Base-by-base conservation (phyloP, 176 grass and related monocot genomes). In the Areca catechu region DNA sequence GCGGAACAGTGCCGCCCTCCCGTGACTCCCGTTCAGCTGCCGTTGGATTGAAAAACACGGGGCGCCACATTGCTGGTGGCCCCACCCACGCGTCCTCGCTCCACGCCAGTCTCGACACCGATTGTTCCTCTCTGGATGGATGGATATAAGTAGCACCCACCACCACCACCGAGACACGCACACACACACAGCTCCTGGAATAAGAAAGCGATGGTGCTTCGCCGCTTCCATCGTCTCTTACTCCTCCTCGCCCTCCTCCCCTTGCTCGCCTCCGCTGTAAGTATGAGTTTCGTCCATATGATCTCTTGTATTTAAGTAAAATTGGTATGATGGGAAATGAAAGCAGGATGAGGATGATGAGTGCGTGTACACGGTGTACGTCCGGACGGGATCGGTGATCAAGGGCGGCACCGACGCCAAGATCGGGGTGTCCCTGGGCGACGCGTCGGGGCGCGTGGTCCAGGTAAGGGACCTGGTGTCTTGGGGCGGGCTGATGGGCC, bases 331-430 rank as follows among this genome's bases (percentile, higher is more conserved):
- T 43, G 34, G 34, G 34, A 43, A 43, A 43, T 43, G 34, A 43
- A 10, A 43, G 34, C 34, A 54, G 24, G 34, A 62, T 50, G 57
- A 69, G 50, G 68, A 18, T 6, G 34, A 57, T 27, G 30, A 64
- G 48, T 78, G 68, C 76, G 76, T 79, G 51, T 79, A 79, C 68
- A 72, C 76, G 4, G 4, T 79, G 47, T 78, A 65, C 62, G 54
- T 79, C 15, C 19, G 61, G 24, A 72, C 76, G 49, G 68, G 76
- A 15, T 49, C 62, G 16, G 30, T 59, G 7, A 54, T 70, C 60
- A 79, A 61, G 62, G 68, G 43, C 17, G 76, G 76, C 3, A 72
- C 62, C 54, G 68, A 79, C 61, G 37, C 76, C 16, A 22, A 0
- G 24, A 78, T 71, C 76, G n/a, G 61, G 19, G 48, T 79, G 28